Evolutionary conservation across 352 stramenopile genomes (phyloP).

Genomic region (Pythium volutum): DNA sequence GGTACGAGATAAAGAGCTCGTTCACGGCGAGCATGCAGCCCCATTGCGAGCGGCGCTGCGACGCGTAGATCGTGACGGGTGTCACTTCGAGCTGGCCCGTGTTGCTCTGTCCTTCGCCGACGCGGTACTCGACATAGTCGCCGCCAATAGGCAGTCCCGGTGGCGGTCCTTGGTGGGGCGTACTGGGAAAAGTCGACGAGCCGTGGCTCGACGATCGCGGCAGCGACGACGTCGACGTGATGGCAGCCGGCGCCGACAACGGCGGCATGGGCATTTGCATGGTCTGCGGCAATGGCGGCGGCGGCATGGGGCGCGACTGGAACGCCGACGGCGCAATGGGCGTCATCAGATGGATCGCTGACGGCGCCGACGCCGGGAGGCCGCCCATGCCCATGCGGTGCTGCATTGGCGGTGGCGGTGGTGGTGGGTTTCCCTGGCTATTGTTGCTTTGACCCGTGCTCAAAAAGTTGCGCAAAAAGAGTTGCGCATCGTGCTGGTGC

Average conservation of each 20-base stretch:
- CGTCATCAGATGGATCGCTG: slow-evolving; percentile 31
- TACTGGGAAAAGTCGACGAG: slow-evolving; percentile 33
- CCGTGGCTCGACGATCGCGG: slow-evolving; percentile 27
- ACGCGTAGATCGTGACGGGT: slow-evolving; percentile 81
- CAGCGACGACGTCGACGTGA: slow-evolving; percentile 14
- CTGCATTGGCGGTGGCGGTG: neutral
- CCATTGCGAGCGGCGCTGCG: slow-evolving; percentile 65
- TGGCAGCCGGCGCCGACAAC: slow-evolving; percentile 27
- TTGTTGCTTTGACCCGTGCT: slow-evolving; percentile 10
- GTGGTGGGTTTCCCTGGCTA: slow-evolving; percentile 13
- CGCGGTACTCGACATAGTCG: slow-evolving; percentile 54
- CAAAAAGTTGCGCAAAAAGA: slow-evolving; percentile 27
- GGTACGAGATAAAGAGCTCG: slow-evolving; percentile 85
- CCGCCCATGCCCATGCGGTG: neutral
- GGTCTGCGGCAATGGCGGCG: slow-evolving; percentile 20
- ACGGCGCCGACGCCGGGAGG: slow-evolving; percentile 10
- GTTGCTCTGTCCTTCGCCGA: slow-evolving; percentile 35
- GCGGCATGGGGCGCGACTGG: slow-evolving; percentile 16
- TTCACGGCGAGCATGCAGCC: slow-evolving; percentile 80
- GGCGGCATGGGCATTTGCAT: slow-evolving; percentile 33
- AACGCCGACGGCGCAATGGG: slow-evolving; percentile 23
- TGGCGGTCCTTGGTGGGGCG: slow-evolving; percentile 35
- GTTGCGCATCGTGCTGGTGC: slow-evolving; percentile 33
- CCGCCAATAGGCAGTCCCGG: slow-evolving; percentile 48
- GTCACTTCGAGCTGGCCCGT: slow-evolving; percentile 77